phyloP scores from a whole-genome alignment of 441 rosid species.

The Pelargonium australe region DNA sequence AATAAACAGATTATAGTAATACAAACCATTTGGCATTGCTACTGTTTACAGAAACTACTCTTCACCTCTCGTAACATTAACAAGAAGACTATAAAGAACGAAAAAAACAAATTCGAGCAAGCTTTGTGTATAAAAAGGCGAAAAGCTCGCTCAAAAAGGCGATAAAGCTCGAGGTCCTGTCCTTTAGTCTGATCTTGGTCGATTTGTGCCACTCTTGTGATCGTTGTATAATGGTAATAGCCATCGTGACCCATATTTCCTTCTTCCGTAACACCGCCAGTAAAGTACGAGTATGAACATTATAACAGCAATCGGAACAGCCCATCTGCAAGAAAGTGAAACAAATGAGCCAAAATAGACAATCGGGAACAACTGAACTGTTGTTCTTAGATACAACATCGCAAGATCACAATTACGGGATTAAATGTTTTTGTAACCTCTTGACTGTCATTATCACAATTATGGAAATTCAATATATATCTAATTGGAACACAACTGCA shows the following conservation, averaged over 20 bases:
- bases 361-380: background rate
- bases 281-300: constrained; percentile 49
- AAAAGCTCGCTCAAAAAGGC: constrained; percentile 28
- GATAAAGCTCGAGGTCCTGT: background rate
- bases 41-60: constrained; percentile 16
- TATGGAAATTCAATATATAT: background rate
- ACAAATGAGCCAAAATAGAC: background rate
- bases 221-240: constrained; percentile 66
- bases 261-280: constrained; percentile 77
- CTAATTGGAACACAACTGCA: background rate
- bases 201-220: constrained; percentile 43
- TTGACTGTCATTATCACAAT: too few species aligned
- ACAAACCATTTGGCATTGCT: constrained; percentile 23
- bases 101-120: constrained; percentile 10
- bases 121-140: constrained; percentile 23
- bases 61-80: constrained; percentile 11
- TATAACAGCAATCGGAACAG: constrained; percentile 55
- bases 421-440: too few species aligned
- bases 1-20: constrained; percentile 14
- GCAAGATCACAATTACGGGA: background rate
- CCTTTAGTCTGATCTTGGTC: constrained; percentile 73
- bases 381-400: background rate
- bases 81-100: constrained; percentile 3
- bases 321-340: constrained; percentile 62
- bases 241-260: constrained; percentile 64